Conservation (phyloP, 2,329 filamentous ascomycete genomes). For the Chaetomium sp. region DNA sequence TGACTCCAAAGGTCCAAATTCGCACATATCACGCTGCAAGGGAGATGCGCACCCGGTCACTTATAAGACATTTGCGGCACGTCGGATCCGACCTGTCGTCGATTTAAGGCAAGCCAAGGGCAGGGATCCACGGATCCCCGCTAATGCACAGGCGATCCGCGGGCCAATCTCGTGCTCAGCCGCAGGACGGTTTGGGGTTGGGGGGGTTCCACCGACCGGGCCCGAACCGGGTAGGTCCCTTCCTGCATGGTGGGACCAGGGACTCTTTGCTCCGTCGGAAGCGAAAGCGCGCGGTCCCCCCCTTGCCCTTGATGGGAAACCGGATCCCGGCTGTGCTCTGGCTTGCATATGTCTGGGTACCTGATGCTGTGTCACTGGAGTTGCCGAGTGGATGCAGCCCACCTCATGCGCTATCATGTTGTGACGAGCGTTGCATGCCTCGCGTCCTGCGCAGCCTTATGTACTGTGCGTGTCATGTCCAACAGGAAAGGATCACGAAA, state of each 20-base stretch:
- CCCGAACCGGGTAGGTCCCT: too few relatives aligned
- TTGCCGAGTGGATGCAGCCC: neutral
- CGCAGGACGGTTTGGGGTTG: conserved; percentile 1
- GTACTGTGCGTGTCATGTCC: neutral
- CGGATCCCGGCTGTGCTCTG: too few relatives aligned
- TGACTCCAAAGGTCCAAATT: neutral
- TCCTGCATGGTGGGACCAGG: too few relatives aligned
- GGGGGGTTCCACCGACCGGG: too few relatives aligned
- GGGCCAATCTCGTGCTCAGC: conserved; percentile 5
- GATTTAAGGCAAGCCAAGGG: conserved; percentile 26
- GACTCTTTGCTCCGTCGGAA: too few relatives aligned
- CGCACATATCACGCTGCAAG: conserved; percentile 9
- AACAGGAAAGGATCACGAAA: neutral
- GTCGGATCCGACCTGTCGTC: conserved; percentile 26
- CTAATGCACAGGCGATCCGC: conserved; percentile 20
- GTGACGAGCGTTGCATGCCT: conserved; percentile 5
- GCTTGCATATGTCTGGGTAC: neutral
- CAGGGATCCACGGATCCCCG: conserved; percentile 9
- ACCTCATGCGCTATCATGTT: neutral
- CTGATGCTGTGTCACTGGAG: neutral
- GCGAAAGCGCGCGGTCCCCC: too few relatives aligned
- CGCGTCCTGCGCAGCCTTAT: neutral
- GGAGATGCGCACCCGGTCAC: neutral
- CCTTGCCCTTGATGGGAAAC: too few relatives aligned
- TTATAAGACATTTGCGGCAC: neutral